Conservation (phyloP, 805 yeast genomes). For the Starmerella tilneyi region DNA sequence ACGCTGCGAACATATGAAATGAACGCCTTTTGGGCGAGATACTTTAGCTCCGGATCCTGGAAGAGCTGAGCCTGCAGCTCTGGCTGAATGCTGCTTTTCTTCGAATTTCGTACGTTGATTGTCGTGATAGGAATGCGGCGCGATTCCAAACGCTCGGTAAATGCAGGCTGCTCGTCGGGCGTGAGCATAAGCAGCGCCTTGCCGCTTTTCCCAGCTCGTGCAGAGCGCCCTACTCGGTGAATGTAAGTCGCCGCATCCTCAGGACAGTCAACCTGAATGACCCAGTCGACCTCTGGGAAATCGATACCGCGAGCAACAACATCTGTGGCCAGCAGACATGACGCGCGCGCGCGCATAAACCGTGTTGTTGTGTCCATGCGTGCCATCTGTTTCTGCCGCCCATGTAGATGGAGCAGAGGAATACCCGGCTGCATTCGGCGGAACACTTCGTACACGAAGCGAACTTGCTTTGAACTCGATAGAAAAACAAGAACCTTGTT, state of each 20-base stretch:
- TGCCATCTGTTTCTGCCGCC: constrained; percentile 83
- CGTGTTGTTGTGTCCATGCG: constrained; percentile 71
- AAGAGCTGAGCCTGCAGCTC: constrained; percentile 86
- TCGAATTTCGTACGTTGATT: constrained; percentile 64
- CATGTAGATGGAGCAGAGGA: constrained; percentile 72
- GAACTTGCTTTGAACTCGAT: constrained; percentile 83
- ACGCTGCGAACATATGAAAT: constrained; percentile 82
- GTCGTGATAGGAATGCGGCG: constrained; percentile 61
- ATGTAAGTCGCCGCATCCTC: constrained; percentile 83
- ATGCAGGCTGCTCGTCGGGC: constrained; percentile 65
- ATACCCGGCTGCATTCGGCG: constrained; percentile 87
- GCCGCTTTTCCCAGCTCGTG: constrained; percentile 77
- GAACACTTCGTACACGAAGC: constrained; percentile 77
- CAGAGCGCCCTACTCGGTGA: constrained; percentile 84
- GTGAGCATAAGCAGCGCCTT: constrained; percentile 72
- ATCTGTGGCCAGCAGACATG: constrained; percentile 81
- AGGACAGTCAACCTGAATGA: constrained; percentile 83
- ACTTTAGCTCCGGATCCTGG: constrained; percentile 82
- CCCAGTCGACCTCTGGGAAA: constrained; percentile 92
- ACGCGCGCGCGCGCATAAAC: constrained; percentile 66
- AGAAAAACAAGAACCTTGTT: constrained; percentile 71
- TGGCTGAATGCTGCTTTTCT: constrained; percentile 61
- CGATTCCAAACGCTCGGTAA: constrained; percentile 50
- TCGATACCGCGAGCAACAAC: constrained; percentile 88
- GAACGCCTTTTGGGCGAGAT: constrained; percentile 91